Percentiles rank a stretch among this genome's conserved stretches.
Evolutionary conservation across 169 alveolate genomes (phyloP).

Genomic region (Plasmodium cynomolgi): DNA sequence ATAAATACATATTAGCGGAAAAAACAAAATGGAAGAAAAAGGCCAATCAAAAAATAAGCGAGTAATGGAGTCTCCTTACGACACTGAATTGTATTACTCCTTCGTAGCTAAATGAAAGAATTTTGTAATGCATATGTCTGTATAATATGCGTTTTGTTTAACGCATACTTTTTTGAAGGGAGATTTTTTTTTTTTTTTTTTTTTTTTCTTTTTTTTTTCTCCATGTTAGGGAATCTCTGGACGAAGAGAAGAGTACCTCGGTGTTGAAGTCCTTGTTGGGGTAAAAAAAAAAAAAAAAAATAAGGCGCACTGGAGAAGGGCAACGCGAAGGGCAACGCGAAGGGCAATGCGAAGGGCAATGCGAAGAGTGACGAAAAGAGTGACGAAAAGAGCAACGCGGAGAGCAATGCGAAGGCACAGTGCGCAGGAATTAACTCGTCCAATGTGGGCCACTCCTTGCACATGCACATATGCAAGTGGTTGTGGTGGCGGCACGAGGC

Average conservation of each 20-base stretch:
- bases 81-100: constrained; percentile 27
- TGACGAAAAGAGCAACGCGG: too few relatives aligned
- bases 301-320: neutral
- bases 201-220: constrained; percentile 1
- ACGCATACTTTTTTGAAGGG: neutral
- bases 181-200: neutral
- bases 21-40: constrained; percentile 44
- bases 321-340: too few relatives aligned
- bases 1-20: neutral
- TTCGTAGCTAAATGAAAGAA: neutral
- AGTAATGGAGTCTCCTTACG: constrained; percentile 61
- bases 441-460: neutral
- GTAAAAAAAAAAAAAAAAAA: constrained; percentile 47
- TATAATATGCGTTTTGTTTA: neutral
- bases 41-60: constrained; percentile 17
- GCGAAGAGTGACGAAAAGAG: too few relatives aligned
- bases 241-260: constrained; percentile 31
- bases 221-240: constrained; percentile 11
- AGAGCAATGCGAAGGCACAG: too few relatives aligned
- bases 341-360: too few relatives aligned
- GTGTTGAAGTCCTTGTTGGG: constrained; percentile 16
- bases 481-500: neutral
- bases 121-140: neutral
- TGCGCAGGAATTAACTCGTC: neutral
- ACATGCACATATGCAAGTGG: neutral